Base-by-base conservation (phyloP, 495 filamentous ascomycete genomes). In the Neurospora sp. region DNA sequence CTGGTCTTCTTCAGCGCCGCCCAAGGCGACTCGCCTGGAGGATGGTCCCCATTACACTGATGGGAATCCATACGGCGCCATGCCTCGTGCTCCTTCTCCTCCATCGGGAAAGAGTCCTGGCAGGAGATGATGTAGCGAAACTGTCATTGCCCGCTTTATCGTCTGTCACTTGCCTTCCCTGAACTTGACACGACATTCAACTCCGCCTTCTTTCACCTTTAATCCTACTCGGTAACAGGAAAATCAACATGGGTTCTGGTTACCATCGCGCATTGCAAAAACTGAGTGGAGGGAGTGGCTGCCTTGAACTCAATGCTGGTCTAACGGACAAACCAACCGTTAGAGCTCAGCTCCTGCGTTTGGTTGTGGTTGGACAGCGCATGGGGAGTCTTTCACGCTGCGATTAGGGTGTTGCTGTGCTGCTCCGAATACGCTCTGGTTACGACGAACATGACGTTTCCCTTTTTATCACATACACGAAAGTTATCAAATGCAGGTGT, bases 11-110 rank as follows among this genome's bases (percentile, higher is more conserved):
- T 73, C 79, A 78, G 79, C 79, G 78, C 77, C 83, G 54, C 77
- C 80, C 21, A 78, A 74, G 70, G 76, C 76, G 71, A 74, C 70
- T 76, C 76, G 80, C 73, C 74, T 81, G 70, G 78, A 82, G 73
- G 83, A 77, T 36, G 79, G 84, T 28, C 86, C 86, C 72, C 85
- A 76, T 74, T 88, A 89, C 72, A 70, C 78, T 42, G 86, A 89
- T 74, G 87, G 82, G 71, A 88, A 87, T 70, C 86, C 86, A 39
- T 89, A 89, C 76, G 77, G 80, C 71, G 76, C 82, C 71, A 34
- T 66, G 54, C 54, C 54, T 66, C 54, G 54, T 15, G 76, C 79
- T 70, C 74, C 86, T 69, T 83, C 84, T 39, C 80, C 85, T 70
- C 83, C 84, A 74, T 81, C 85, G 72, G 74, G 82, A 54, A 83